Base-by-base conservation (phyloP, 1,139 yeast genomes). In the Suhomyces wounanorum region DNA sequence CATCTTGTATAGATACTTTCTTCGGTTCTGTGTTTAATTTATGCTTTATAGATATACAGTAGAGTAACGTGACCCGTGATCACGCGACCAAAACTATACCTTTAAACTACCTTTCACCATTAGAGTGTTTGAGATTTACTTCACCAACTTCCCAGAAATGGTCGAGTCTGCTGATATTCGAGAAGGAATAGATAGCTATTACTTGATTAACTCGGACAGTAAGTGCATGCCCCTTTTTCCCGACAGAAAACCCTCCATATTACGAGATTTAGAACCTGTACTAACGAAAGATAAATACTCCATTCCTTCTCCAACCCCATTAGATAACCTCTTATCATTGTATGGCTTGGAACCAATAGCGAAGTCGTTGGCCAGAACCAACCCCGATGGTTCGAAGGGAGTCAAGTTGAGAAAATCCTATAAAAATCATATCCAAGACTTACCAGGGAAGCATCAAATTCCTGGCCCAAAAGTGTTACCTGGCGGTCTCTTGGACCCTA, bases 341-440 rank as follows among this genome's bases (percentile, higher is more conserved):
- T 94, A 89, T 60, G 87, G 86, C 0, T 69, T 94, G 42, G 81
- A 81, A 41, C 79, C 78, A 3, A 73, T 92, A 23, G 89, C 97
- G 1, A 75, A 81, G 47, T 85, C 96, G 6, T 85, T 94, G 45
- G 96, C 97, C 1, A 79, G 99, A 61, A 79, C 87, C n/a, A 91
- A 89, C 59, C 85, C 90, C 1, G 95, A 87, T 59, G 96, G 97
- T 0, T 81, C 94, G 1, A 91, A 89, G 61, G 97, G 96, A 46
- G 91, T 90, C 39, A 94, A 94, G 70, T 78, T 94, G 50, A 79
- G 99, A 60, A 94, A 94, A 68, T 89, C 97, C 0, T 94, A 92
- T 71, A 94, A 92, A 67, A 91, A 91, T 58, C 98, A 92, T 64
- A 87, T 94, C 16, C 78, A 80, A 35, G 97, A 92, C 60, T 73